Evolutionary conservation across 306 rosid genomes (phyloP), one percentile per base, ranked within the genome.

Genomic region (Quercus engelmannii): DNA sequence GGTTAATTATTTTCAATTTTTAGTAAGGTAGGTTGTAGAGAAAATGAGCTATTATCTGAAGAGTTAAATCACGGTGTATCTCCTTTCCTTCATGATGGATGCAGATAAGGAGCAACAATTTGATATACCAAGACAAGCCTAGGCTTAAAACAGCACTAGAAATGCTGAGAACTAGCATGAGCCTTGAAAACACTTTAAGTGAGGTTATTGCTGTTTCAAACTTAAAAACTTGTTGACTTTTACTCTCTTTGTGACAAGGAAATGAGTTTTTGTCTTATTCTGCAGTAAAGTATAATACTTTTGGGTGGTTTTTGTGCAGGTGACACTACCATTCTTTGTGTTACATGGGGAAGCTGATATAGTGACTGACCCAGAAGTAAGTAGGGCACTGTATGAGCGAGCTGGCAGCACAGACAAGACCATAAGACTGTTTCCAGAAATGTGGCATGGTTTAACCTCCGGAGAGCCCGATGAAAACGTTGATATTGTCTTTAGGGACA

Each of bases 301-400:
- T 20, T 6, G 13, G 18, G 17, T 7, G 78, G 13, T 1, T 17
- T 67, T 49, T 81, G 80, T 49, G 64, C 85, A 93, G 97, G 85
- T 94, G 67, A 84, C 63, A 55, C 71, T 95, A 12, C 98, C 99
- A 2, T 93, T 95, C 88, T 75, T 90, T 72, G 96, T 93, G 4
- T 76, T 95, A 80, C 98, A 95, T 56, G 99, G 99, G 55, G 98
- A 88, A 74, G 87, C 88, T n/a, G 99, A 93, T 71, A 91, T 43
- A 57, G 94, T 95, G n/a, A 93, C 97, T 21, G 99, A 95, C 83
- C 99, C 97, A 76, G 97, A 94, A 88, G 89, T 94, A 51, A 94
- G 98, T 87, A 92, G 85, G 74, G 95, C 89, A 68, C 31, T 94
- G 28, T 88, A 92, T 76, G 87, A 88, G 56, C 72, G 68, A 78